Base-by-base conservation (phyloP, 2,329 filamentous ascomycete species). In the Sarocladiaceae sp. region DNA sequence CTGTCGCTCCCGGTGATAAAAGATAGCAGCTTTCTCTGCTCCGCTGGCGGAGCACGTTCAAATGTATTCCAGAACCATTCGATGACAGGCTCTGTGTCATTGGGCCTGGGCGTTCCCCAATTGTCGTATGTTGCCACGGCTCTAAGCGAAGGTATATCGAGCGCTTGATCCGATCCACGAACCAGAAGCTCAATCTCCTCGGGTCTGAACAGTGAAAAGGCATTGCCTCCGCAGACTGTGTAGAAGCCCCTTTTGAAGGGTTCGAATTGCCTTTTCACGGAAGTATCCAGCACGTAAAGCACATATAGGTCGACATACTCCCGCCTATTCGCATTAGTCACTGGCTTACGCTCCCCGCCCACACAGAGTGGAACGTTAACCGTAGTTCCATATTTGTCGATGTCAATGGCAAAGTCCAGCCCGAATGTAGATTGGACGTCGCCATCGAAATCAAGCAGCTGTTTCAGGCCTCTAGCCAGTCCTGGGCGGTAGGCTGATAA, bases 181-280 rank as follows among this genome's bases (percentile, higher is more conserved):
- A 97, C 81, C 1, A 96, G 78, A 3, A 96, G 79, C 65, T 96
- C 92, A 56, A 97, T 95, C 66, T 97, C 92, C 65, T 96, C 91
- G 0, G 92, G 87, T 15, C 89, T 82, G 67, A 96, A 96, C 2
- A 97, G 78, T 1, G 87, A 90, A 31, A 96, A 75, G 1, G 92
- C 91, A 64, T 94, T 96, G 31, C 91, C 90, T 31, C 87, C 88
- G 64, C 90, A 96, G 25, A 96, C 90, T 0, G 88, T 95, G 66
- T 90, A 97, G 69, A 97, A 97, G 1, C 92, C 92, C 52, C 91
- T 83, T 65, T 94, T 94, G 76, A 97, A 97, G 1, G 92, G 91
- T 64, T 96, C 90, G 58, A 95, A 97, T 63, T 96, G 91, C 36
- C 89, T 80, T 35, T 81, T 74, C 1, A 96, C 87, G 1, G 88